Evolutionary conservation across 768 basidiomycete genomes (phyloP).

Genomic region (Auriscalpium vulgare): DNA sequence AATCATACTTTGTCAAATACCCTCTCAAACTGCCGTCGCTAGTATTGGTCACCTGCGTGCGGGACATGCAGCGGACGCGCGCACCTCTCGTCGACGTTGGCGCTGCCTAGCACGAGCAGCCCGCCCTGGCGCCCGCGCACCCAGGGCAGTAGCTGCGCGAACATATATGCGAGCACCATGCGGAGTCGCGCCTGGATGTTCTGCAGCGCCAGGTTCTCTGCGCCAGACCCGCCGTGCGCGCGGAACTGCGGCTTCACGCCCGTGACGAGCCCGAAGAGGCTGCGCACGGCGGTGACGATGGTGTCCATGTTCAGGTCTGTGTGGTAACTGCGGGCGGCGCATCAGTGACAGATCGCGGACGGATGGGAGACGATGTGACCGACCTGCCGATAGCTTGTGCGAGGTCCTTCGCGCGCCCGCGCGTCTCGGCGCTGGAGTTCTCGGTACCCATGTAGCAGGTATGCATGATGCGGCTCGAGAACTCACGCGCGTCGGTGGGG

Average conservation of each 20-base stretch:
- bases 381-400: constrained; percentile 87
- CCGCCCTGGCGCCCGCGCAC: constrained; percentile 78
- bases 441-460: constrained; percentile 99
- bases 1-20: constrained; percentile 97
- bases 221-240: constrained; percentile 75
- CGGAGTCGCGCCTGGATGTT: constrained; percentile 94
- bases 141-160: constrained; percentile 93
- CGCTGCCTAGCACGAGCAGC: constrained; percentile 91
- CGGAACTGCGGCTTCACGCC: constrained; percentile 66
- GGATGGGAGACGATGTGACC: constrained; percentile 4
- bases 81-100: constrained; percentile 96
- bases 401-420: constrained; percentile 78
- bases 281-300: constrained; percentile 75
- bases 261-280: constrained; percentile 80
- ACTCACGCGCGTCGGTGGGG: constrained; percentile 83
- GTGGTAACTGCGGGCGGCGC: constrained; percentile 61
- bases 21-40: constrained; percentile 65
- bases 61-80: too few relatives aligned
- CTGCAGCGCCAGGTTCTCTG: constrained; percentile 94
- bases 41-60: too few relatives aligned
- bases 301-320: constrained; percentile 94
- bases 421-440: constrained; percentile 85
- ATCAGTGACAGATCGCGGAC: background rate
- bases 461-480: constrained; percentile 83
- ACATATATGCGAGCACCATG: constrained; percentile 93